Percentiles rank a stretch among this genome's conserved stretches.
Conservation (phyloP, 805 yeast species). For the Metschnikowia aberdeeniae region DNA sequence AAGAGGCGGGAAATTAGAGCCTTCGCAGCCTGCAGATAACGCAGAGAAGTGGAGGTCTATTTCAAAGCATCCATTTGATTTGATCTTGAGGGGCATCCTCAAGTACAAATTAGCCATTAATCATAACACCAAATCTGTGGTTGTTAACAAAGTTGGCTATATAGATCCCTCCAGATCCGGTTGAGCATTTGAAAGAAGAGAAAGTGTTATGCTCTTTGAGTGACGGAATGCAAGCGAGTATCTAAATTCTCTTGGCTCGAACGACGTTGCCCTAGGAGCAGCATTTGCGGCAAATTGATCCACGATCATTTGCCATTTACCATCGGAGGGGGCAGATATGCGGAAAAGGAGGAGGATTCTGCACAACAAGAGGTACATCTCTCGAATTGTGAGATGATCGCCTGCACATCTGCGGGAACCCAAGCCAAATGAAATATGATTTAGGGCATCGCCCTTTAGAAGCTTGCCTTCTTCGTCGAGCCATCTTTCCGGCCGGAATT, state of each 20-base stretch:
- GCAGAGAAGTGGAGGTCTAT: slow-evolving; percentile 68
- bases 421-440: slow-evolving; percentile 60
- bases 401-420: slow-evolving; percentile 77
- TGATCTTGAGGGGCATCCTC: slow-evolving; percentile 78
- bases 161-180: slow-evolving; percentile 45
- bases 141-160: slow-evolving; percentile 53
- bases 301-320: slow-evolving; percentile 32
- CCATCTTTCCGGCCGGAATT: slow-evolving; percentile 54
- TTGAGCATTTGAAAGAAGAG: slow-evolving; percentile 1
- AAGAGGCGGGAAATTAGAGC: background rate
- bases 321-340: slow-evolving; percentile 39
- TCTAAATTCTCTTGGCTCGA: slow-evolving; percentile 50
- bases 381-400: slow-evolving; percentile 56
- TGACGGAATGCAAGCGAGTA: slow-evolving; percentile 17
- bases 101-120: slow-evolving; percentile 69
- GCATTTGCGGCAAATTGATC: slow-evolving; percentile 51
- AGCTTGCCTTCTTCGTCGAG: slow-evolving; percentile 26
- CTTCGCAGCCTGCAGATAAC: slow-evolving; percentile 29
- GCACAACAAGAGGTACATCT: slow-evolving; percentile 55
- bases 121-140: slow-evolving; percentile 48
- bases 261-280: slow-evolving; percentile 55
- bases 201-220: background rate
- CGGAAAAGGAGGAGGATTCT: slow-evolving; percentile 51
- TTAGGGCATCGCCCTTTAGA: slow-evolving; percentile 9
- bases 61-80: slow-evolving; percentile 76